phyloP scores from a whole-genome alignment of 1,139 yeast species.

The Lodderomyces elongisporus region DNA sequence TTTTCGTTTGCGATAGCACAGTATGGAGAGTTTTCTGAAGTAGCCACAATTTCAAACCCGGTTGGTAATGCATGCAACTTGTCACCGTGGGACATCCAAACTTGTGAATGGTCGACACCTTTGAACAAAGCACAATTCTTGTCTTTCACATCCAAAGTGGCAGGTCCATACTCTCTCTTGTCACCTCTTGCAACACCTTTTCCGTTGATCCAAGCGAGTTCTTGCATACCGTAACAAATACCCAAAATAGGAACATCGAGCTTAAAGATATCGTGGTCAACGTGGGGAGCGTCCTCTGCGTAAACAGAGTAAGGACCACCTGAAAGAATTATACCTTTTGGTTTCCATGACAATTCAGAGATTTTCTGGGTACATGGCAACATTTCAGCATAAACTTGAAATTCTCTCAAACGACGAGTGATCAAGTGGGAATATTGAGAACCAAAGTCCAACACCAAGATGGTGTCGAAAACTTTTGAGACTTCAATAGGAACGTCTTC shows the following conservation, averaged over 20 bases:
- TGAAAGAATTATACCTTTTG: slow-evolving; percentile 91
- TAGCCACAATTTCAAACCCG: slow-evolving; percentile 86
- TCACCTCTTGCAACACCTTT: slow-evolving; percentile 95
- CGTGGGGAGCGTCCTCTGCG: slow-evolving; percentile 94
- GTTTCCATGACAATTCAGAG: slow-evolving; percentile 85
- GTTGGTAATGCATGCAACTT: slow-evolving; percentile 86
- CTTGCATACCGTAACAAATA: slow-evolving; percentile 99
- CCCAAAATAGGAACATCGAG: slow-evolving; percentile 93
- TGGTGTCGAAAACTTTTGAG: slow-evolving; percentile 88
- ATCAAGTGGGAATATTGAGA: slow-evolving; percentile 97
- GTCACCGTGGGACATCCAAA: slow-evolving; percentile 99
- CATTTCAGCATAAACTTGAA: slow-evolving; percentile 98
- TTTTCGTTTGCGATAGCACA: slow-evolving; percentile 83
- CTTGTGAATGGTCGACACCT: slow-evolving; percentile 88
- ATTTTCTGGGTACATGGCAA: slow-evolving; percentile 98
- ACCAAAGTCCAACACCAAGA: slow-evolving; percentile 94
- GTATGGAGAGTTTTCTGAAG: slow-evolving; percentile 89
- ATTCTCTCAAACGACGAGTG: slow-evolving; percentile 96
- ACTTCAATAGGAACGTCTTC: slow-evolving; percentile 53
- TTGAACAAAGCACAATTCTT: slow-evolving; percentile 65
- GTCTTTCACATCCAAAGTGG: slow-evolving; percentile 76
- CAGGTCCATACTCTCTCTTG: slow-evolving; percentile 98
- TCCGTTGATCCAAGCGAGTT: slow-evolving; percentile 96
- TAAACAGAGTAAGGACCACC: slow-evolving; percentile 99
- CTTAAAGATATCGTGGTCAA: slow-evolving; percentile 88